phyloP scores from a whole-genome alignment of 305 asterid genomes.

The Rubia balearica region DNA sequence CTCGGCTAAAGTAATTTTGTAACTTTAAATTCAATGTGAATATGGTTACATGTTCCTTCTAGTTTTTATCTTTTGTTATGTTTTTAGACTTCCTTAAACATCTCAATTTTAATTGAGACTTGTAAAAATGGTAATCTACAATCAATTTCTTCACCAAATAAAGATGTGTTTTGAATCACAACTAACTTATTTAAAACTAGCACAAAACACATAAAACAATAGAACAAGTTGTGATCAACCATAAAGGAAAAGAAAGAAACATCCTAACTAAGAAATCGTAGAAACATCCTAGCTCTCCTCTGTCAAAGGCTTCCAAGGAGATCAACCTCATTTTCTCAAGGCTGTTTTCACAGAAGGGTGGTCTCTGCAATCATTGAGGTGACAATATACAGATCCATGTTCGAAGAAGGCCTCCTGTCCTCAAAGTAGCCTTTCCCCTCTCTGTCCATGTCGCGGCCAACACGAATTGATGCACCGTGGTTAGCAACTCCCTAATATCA shows the following conservation, averaged over 20 bases:
- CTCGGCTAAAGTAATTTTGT: background rate
- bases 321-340: constrained; percentile 17
- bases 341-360: constrained; percentile 44
- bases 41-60: background rate
- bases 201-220: constrained; percentile 1
- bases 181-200: background rate
- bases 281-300: constrained; percentile 6
- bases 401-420: constrained; percentile 87
- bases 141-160: background rate
- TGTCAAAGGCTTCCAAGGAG: constrained; percentile 15
- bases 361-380: constrained; percentile 89
- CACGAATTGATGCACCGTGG: constrained; percentile 86
- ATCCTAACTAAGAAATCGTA: background rate
- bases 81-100: background rate
- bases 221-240: constrained; percentile 8
- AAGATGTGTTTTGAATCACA: background rate
- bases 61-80: background rate
- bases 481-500: constrained; percentile 67
- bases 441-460: constrained; percentile 79
- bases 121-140: background rate
- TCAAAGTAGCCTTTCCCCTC: constrained; percentile 94
- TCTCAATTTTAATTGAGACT: background rate
- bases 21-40: background rate
- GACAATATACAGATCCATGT: constrained; percentile 81
- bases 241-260: background rate